These are phyloP conservation scores for Biscogniauxia mediterranea DNA, from an alignment of 2,329 filamentous ascomycete genomes.

Conservation along the genomic window DNA sequence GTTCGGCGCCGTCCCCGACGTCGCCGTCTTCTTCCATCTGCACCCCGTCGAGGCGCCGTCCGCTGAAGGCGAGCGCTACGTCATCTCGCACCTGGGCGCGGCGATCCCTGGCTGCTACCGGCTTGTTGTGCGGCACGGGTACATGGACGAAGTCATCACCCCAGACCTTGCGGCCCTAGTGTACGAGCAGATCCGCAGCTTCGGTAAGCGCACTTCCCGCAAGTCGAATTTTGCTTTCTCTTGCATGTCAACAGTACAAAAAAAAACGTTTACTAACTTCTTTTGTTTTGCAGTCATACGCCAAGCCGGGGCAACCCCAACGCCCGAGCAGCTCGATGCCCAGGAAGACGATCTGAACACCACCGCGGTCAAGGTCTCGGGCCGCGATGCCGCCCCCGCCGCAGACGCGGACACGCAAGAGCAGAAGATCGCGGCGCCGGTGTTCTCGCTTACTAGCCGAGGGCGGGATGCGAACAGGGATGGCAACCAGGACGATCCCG, in stretches of 20 bases:
- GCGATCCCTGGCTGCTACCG: slow-evolving; percentile 63
- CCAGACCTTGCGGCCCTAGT: slow-evolving; percentile 61
- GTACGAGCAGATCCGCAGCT: slow-evolving; percentile 55
- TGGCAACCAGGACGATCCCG: neutral
- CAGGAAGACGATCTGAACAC: slow-evolving; percentile 5
- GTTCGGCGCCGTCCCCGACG: slow-evolving; percentile 64
- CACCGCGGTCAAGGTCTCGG: slow-evolving; percentile 5
- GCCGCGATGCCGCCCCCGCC: neutral
- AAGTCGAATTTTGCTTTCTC: neutral
- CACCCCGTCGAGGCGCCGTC: slow-evolving; percentile 60
- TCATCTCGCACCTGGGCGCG: slow-evolving; percentile 39
- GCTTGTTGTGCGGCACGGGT: slow-evolving; percentile 68
- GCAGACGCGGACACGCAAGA: neutral
- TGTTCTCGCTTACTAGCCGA: neutral
- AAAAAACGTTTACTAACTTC: neutral
- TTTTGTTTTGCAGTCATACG: slow-evolving; percentile 36
- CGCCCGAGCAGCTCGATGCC: slow-evolving; percentile 2
- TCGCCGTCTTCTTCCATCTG: slow-evolving; percentile 74
- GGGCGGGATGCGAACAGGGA: neutral
- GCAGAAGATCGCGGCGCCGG: no score
- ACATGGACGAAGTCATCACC: slow-evolving; percentile 68
- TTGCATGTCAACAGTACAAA: neutral
- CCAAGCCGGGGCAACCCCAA: slow-evolving; percentile 21
- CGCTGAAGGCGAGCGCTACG: slow-evolving; percentile 47
- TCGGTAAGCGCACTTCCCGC: slow-evolving; percentile 14